A percentile compares a stretch with the other conserved stretches of the same genome.
Evolutionary conservation across 148 eudicot genomes (phyloP).

Genomic region (Drosera capensis): DNA sequence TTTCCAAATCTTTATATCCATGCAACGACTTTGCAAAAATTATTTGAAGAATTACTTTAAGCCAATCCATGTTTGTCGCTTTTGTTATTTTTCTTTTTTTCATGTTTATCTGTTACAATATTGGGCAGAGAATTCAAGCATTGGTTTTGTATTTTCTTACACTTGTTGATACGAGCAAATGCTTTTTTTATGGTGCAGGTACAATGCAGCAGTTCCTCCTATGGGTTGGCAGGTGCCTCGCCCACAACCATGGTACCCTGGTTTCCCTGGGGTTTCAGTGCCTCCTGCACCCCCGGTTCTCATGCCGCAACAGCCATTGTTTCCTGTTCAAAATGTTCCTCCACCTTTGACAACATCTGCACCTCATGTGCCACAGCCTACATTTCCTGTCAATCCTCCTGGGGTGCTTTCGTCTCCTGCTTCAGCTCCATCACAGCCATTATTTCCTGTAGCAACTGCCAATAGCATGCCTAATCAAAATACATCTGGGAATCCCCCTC

Average conservation of each 20-base stretch:
- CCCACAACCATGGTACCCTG: constrained; percentile 77
- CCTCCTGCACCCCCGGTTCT: constrained; percentile 45
- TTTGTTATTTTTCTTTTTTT: too few species aligned
- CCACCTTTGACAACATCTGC: constrained; percentile 32
- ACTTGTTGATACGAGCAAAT: constrained; percentile 3
- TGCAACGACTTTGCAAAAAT: too few species aligned
- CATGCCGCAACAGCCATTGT: constrained; percentile 67
- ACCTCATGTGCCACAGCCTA: constrained; percentile 40
- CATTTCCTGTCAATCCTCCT: constrained; percentile 43
- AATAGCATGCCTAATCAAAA: constrained; percentile 35
- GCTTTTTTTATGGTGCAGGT: constrained; percentile 31
- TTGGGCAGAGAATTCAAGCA: too few species aligned
- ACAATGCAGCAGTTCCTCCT: constrained; percentile 53
- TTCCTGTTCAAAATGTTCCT: constrained; percentile 63
- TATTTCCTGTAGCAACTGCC: constrained; percentile 77
- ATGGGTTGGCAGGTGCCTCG: constrained; percentile 82
- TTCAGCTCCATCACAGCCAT: constrained; percentile 69
- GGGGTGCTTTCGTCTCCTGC: constrained; percentile 50
- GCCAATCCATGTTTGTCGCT: too few species aligned
- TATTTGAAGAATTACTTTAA: too few species aligned
- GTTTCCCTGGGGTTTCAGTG: constrained; percentile 40
- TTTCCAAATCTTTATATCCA: background rate
- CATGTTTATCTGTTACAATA: too few species aligned
- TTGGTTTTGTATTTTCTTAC: constrained; percentile 1
- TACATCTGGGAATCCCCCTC: constrained; percentile 30